Base-by-base conservation (phyloP, 495 filamentous ascomycete species). In the Podospora sp. region DNA sequence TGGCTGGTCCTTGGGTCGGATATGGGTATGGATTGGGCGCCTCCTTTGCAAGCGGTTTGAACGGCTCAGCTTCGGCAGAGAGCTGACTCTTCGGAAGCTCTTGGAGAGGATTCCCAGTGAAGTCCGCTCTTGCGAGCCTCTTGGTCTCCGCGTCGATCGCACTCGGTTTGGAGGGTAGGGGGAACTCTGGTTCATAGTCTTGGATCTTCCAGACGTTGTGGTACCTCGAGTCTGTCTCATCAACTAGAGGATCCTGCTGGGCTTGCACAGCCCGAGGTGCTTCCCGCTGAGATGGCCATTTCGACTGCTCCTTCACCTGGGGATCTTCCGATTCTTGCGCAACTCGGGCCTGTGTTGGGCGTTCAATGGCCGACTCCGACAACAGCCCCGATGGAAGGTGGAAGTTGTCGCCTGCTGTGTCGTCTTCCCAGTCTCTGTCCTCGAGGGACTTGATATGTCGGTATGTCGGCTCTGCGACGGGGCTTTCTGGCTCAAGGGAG, bases 131-230 rank as follows among this genome's bases (percentile, higher is more conserved):
- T 1, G 22, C 50, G 24, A 49, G 46, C 6, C 36, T 40, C 29
- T 60, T 33, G 14, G 22, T 53, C 0, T 51, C 63, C 16, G 51
- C 20, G 1, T 26, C 53, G n/a, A 51, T 50, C n/a, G 50, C 27
- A 0, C 51, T 21, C 12, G 70, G 58, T 36, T 65, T 51, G 12
- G 64, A 24, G 4, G 67, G 61, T 14, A 62, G 46, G 8, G 56
- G 67, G 49, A 68, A 65, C 22, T 72, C 67, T 4, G 70, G 70
- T 8, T 36, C 57, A 50, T 72, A 69, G 26, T 66, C 55, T 21
- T 62, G 49, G 5, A 71, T 68, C 36, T 25, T 68, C 69, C 66
- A 71, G 1, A 66, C 50, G 6, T 69, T 61, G 56, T 71, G 63
- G 16, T 65, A 63, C 0, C 26, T 27, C 14, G 67, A 18, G 6